A percentile compares a stretch with the other conserved stretches of the same genome.
Conservation (phyloP, 768 basidiomycete genomes). For the Crassisporium funariophilum region DNA sequence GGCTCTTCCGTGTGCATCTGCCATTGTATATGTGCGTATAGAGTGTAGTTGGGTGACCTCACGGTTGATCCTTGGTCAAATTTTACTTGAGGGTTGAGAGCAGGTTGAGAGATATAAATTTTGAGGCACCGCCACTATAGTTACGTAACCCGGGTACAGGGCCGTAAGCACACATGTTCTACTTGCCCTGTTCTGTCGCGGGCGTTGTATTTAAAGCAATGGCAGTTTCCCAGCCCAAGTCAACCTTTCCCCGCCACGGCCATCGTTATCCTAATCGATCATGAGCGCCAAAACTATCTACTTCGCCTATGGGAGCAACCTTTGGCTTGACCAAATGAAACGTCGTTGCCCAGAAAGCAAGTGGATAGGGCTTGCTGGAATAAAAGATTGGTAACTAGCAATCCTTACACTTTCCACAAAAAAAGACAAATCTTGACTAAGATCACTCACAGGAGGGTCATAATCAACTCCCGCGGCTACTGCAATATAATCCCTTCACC, state of each 20-base stretch:
- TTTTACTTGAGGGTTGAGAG: conserved; percentile 17
- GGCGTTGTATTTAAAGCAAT: too few relatives aligned
- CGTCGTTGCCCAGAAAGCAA: conserved; percentile 46
- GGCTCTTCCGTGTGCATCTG: conserved; percentile 75
- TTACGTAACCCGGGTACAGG: too few relatives aligned
- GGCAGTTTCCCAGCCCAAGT: neutral
- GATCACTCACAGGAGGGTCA: conserved; percentile 43
- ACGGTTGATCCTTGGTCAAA: conserved; percentile 89
- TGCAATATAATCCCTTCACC: conserved; percentile 45
- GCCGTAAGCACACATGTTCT: too few relatives aligned
- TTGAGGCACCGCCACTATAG: too few relatives aligned
- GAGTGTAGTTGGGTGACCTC: conserved; percentile 58
- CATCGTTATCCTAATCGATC: conserved; percentile 13
- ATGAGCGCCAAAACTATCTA: conserved; percentile 33
- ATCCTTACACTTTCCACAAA: neutral
- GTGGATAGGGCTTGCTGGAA: conserved; percentile 40
- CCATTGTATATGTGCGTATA: conserved; percentile 32
- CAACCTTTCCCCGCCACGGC: conserved; percentile 5
- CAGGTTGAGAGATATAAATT: neutral
- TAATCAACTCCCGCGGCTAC: conserved; percentile 46
- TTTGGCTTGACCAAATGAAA: conserved; percentile 52
- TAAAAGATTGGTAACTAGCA: conserved; percentile 44
- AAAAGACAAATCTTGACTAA: neutral
- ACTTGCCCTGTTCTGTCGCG: too few relatives aligned
- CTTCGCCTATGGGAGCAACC: conserved; percentile 54